Base-by-base conservation (phyloP, 1,284 basidiomycete genomes). In the Coriolopsis trogii region DNA sequence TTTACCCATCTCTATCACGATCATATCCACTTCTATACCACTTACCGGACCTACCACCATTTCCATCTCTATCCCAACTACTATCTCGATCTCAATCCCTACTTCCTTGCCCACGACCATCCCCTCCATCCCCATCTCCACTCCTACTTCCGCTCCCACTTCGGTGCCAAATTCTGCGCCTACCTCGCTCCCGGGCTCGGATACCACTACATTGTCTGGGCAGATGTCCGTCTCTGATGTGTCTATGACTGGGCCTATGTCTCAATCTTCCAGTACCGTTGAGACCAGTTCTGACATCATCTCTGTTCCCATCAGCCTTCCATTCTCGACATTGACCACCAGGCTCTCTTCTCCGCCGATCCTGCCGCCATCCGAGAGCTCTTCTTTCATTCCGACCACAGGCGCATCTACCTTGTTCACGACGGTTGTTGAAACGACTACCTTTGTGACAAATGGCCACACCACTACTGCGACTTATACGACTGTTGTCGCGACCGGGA, bases 401-500 rank as follows among this genome's bases (percentile, higher is more conserved):
- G 38, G 39, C 24, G 33, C 21, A 23, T 56, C 50, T 8, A 46
- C 55, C 24, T 46, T 38, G 41, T 64, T 55, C 18, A 60, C 56
- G 4, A 67, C 66, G 7, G 49, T 58, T 6, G 50, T 62, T 13
- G 39, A 55, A 28, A 63, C 63, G 20, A 55, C 60, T 15, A 61
- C 57, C 3, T 58, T 41, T 46, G 55, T 47, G 10, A 40, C 46
- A 2, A 40, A 41, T 23, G 50, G 53, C n/a, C 49, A 43, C 9
- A 53, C 56, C n/a, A 47, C 44, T 25, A 51, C 53, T 4, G 51
- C 45, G 33, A 61, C 60, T 18, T 50, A 29, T 16, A 63, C 64
- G 3, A 56, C 59, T 16, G 49, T 61, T 21, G 36, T 63, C 26
- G 49, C 58, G 5, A 62, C 64, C 5, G 64, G 64, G 21, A 65